A percentile compares a stretch with the other conserved stretches of the same genome.
Evolutionary conservation across 2,329 filamentous ascomycete species (phyloP).

Genomic region (Epichloe gansuensis): DNA sequence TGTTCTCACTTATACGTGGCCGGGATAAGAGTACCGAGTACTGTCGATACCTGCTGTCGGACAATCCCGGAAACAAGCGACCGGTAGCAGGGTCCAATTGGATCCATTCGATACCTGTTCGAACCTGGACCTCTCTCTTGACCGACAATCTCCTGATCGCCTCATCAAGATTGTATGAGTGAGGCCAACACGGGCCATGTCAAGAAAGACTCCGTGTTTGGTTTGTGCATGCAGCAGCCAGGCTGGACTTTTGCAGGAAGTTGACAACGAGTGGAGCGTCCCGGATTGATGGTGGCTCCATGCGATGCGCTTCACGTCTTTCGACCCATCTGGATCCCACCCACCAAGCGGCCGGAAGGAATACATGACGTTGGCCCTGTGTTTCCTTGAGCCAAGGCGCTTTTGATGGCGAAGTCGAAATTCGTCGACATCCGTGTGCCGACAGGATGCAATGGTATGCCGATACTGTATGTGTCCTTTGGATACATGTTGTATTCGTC

Average conservation of each 20-base stretch:
- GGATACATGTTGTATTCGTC: background rate
- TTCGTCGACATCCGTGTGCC: no score
- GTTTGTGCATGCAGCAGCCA: background rate
- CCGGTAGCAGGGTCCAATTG: background rate
- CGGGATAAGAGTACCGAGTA: background rate
- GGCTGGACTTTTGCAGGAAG: background rate
- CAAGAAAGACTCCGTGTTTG: background rate
- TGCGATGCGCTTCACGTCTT: background rate
- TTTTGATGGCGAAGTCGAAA: background rate
- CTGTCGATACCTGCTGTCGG: background rate
- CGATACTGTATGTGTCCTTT: background rate
- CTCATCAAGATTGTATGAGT: background rate
- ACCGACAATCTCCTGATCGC: background rate
- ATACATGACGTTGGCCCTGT: background rate
- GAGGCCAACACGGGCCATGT: background rate
- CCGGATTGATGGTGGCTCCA: background rate
- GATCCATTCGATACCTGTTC: background rate
- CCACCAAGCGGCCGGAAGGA: conserved; percentile 4
- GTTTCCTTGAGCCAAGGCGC: background rate
- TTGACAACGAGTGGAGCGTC: background rate
- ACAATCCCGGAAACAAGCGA: conserved; percentile 3
- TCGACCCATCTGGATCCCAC: background rate
- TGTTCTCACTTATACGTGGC: no score
- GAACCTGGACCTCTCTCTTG: background rate
- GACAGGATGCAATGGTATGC: background rate